Percentiles rank a stretch among this genome's conserved stretches.
phyloP scores from a whole-genome alignment of 2,329 filamentous ascomycete genomes.

The Fusarium veterinarium region DNA sequence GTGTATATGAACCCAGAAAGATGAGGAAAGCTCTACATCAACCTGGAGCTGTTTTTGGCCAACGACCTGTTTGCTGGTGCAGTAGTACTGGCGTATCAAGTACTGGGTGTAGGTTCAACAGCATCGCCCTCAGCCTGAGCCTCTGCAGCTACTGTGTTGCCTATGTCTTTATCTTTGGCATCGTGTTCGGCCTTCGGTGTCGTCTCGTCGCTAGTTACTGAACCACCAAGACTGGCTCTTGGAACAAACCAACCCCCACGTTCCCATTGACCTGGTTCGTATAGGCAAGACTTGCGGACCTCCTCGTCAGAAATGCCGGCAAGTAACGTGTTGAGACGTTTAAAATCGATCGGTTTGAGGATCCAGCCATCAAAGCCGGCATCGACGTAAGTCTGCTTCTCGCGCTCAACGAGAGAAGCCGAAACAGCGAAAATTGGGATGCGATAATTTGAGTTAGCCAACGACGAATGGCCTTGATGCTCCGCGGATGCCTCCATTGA shows the following conservation, averaged over 20 bases:
- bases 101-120: not conserved
- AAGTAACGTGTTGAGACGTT: constrained; percentile 75
- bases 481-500: constrained; percentile 70
- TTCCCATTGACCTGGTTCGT: constrained; percentile 81
- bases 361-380: constrained; percentile 93
- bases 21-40: not conserved
- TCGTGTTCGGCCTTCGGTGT: constrained; percentile 45
- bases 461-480: constrained; percentile 64
- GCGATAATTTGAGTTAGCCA: constrained; percentile 70
- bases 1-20: not conserved
- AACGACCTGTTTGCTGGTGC: not conserved
- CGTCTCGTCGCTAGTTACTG: constrained; percentile 36
- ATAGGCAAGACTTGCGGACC: constrained; percentile 71
- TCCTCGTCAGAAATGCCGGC: constrained; percentile 73
- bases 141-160: not conserved
- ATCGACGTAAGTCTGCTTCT: constrained; percentile 75
- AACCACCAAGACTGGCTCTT: constrained; percentile 15
- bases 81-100: not conserved
- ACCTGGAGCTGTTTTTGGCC: not conserved
- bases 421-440: constrained; percentile 90
- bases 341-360: constrained; percentile 87
- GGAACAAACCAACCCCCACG: constrained; percentile 82
- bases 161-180: constrained; percentile 29
- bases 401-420: constrained; percentile 79
- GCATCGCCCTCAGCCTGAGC: not conserved